Base-by-base conservation (phyloP, 1,284 basidiomycete genomes). In the Phenoliferia sp. region DNA sequence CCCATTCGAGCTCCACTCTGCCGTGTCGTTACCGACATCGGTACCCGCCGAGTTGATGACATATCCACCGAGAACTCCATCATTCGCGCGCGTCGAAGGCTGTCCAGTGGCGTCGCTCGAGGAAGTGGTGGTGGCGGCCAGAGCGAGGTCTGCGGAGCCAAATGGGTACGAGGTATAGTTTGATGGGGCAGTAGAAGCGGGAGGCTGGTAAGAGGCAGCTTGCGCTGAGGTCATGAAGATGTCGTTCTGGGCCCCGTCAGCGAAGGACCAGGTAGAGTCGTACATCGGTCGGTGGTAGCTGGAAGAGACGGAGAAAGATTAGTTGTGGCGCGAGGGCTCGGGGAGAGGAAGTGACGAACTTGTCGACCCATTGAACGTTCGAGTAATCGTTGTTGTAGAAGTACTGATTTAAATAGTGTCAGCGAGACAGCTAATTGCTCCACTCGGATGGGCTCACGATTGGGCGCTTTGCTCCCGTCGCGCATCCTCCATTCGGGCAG, bases 261-360 rank as follows among this genome's bases (percentile, higher is more conserved):
- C 28, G 9, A 7, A 52, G 48, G 22, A n/a, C 59, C 59, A 60
- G 26, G 5, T 36, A 9, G 28, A 31, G 22, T 64, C 59, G 50
- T 72, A 72, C 1, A 65, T 68, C 2, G 71, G 65, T 3, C 71
- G 65, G 33, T 69, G 54, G 34, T 66, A 26, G 69, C 70, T 73
- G 29, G n/a, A n/a, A n/a, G n/a, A n/a, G n/a, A n/a, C n/a, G n/a
- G n/a, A n/a, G n/a, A n/a, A n/a, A n/a, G n/a, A n/a, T n/a, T n/a
- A n/a, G n/a, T n/a, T n/a, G n/a, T n/a, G n/a, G n/a, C n/a, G n/a
- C n/a, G n/a, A n/a, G n/a, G n/a, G n/a, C n/a, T n/a, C n/a, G n/a
- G n/a, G n/a, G n/a, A n/a, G n/a, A n/a, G n/a, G n/a, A 3, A 26
- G 28, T 44, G 36, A 5, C 22, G 9, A 7, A n/a, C 4, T 22